phyloP scores from a whole-genome alignment of 2,329 filamentous ascomycete species.

The Chaetoscypha palmicola region DNA sequence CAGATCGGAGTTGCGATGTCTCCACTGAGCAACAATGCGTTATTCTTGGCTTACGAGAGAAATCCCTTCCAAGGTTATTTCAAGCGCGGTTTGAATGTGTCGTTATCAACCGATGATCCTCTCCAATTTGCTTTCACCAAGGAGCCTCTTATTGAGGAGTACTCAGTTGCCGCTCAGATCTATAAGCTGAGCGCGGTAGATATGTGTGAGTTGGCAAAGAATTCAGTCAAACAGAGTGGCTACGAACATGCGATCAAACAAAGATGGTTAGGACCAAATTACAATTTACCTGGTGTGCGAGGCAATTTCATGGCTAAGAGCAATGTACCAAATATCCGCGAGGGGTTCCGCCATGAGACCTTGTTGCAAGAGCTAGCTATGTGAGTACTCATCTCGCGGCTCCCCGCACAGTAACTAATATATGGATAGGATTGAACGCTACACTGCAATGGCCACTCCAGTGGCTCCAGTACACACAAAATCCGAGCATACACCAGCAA shows the following conservation, averaged over 20 bases:
- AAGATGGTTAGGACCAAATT: constrained; percentile 80
- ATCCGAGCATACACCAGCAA: not conserved
- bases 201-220: constrained; percentile 97
- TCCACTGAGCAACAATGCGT: constrained; percentile 93
- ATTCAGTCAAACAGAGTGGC: constrained; percentile 89
- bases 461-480: too few relatives aligned
- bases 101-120: constrained; percentile 91
- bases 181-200: constrained; percentile 96
- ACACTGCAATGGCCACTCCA: constrained; percentile 24
- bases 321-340: constrained; percentile 88
- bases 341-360: constrained; percentile 84
- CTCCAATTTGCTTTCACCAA: constrained; percentile 98
- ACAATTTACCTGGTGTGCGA: constrained; percentile 66
- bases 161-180: constrained; percentile 95
- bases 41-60: constrained; percentile 93
- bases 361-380: constrained; percentile 75
- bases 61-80: constrained; percentile 97
- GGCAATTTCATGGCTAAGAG: constrained; percentile 94
- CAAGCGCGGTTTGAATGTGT: constrained; percentile 88
- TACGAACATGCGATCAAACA: constrained; percentile 87
- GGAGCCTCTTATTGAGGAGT: constrained; percentile 95
- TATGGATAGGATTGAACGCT: constrained; percentile 31
- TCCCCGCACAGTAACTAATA: constrained; percentile 1
- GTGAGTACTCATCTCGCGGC: constrained; percentile 42
- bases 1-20: constrained; percentile 99